Evolutionary conservation across 495 filamentous ascomycete species (phyloP).

Genomic region (Penicillium argentinense): DNA sequence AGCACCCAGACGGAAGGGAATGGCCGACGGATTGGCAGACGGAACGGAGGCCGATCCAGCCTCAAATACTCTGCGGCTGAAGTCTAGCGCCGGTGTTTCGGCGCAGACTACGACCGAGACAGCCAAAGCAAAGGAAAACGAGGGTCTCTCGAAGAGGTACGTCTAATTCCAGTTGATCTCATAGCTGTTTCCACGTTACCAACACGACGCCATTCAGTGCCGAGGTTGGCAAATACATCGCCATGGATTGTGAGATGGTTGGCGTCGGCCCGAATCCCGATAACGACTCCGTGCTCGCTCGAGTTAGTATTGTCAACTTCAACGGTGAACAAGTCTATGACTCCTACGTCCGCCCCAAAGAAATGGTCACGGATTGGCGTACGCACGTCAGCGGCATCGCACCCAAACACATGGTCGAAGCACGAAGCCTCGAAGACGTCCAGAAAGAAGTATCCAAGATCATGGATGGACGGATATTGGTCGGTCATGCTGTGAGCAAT

Average conservation of each 20-base stretch:
- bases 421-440: conserved; percentile 69
- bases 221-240: conserved; percentile 80
- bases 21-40: conserved; percentile 39
- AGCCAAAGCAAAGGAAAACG: conserved; percentile 43
- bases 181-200: conserved; percentile 3
- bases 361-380: conserved; percentile 82
- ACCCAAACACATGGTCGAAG: conserved; percentile 64
- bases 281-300: conserved; percentile 69
- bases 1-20: conserved; percentile 32
- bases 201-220: conserved; percentile 24
- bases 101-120: conserved; percentile 16
- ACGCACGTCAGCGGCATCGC: conserved; percentile 81
- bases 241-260: conserved; percentile 98
- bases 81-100: conserved; percentile 22
- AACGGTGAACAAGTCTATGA: conserved; percentile 89
- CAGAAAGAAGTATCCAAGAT: conserved; percentile 72
- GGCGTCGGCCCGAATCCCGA: conserved; percentile 72
- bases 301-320: conserved; percentile 87
- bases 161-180: neutral
- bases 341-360: conserved; percentile 77
- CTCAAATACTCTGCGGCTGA: conserved; percentile 21
- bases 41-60: conserved; percentile 13
- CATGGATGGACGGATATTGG: conserved; percentile 68
- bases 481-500: conserved; percentile 89
- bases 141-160: conserved; percentile 49